These are phyloP conservation scores for Ajuga chamaepitys DNA, from an alignment of 257 asterid species.

Conservation along the genomic window DNA sequence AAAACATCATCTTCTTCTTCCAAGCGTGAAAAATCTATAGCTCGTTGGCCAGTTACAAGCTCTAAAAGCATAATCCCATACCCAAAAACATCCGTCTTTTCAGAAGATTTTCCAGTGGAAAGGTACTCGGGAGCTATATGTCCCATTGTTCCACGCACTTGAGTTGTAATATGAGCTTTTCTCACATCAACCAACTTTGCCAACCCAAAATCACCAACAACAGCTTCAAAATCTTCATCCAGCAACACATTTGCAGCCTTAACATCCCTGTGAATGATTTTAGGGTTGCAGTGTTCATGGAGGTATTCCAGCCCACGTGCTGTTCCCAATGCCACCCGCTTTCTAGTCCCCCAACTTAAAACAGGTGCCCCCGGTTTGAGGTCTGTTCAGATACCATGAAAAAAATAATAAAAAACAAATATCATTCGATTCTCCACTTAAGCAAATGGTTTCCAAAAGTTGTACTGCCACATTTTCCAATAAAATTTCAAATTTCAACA, in stretches of 20 bases:
- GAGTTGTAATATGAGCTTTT: constrained; percentile 75
- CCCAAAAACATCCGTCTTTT: constrained; percentile 86
- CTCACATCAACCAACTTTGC: constrained; percentile 83
- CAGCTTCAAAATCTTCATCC: constrained; percentile 84
- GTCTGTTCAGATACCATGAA: constrained; percentile 35
- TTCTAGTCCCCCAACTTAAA: constrained; percentile 70
- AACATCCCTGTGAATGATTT: constrained; percentile 87
- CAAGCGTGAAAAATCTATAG: constrained; percentile 84
- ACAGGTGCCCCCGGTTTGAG: constrained; percentile 68
- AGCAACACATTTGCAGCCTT: constrained; percentile 89
- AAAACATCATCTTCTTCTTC: constrained; percentile 96
- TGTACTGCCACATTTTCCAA: too few species aligned
- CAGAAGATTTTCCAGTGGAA: constrained; percentile 91
- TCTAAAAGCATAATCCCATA: constrained; percentile 85
- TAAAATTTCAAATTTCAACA: too few species aligned
- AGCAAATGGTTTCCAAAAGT: background rate
- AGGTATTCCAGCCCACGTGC: constrained; percentile 93
- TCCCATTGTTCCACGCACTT: constrained; percentile 97
- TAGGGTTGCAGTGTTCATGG: constrained; percentile 90
- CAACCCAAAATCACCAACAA: constrained; percentile 92
- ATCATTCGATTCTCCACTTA: background rate
- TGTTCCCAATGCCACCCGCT: constrained; percentile 74
- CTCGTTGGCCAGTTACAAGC: constrained; percentile 91
- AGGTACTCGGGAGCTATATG: constrained; percentile 95
- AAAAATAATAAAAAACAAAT: background rate